A percentile compares a stretch with the other conserved stretches of the same genome.
Conservation (phyloP, 257 asterid genomes). For the Solanum peruvianum region DNA sequence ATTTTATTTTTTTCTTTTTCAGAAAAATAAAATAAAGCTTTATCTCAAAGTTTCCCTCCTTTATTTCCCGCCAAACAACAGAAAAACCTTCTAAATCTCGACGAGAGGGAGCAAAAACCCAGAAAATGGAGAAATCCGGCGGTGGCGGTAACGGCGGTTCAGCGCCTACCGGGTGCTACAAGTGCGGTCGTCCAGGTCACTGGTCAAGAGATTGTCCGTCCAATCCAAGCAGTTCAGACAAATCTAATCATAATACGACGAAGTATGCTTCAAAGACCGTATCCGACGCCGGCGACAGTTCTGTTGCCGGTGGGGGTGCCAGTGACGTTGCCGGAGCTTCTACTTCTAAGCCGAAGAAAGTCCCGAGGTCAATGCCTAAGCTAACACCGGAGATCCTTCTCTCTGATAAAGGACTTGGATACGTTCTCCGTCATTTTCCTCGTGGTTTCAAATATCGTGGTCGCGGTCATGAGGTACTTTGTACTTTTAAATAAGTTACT, state of each 20-base stretch:
- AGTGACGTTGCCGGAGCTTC: conserved; percentile 5
- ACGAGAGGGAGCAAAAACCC: background rate
- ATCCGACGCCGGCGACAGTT: background rate
- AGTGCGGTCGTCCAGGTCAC: conserved; percentile 95
- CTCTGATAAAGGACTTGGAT: conserved; percentile 72
- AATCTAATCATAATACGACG: background rate
- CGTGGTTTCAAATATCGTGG: conserved; percentile 73
- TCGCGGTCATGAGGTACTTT: conserved; percentile 76
- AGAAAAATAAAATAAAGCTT: background rate
- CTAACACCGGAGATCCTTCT: conserved; percentile 77
- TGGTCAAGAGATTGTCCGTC: conserved; percentile 97
- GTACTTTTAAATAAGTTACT: background rate
- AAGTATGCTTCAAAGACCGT: background rate
- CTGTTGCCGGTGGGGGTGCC: background rate
- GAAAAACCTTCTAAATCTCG: background rate
- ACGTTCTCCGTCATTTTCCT: conserved; percentile 80
- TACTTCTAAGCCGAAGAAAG: conserved; percentile 39
- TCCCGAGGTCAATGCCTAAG: conserved; percentile 56
- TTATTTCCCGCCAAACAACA: background rate
- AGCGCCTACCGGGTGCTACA: conserved; percentile 91
- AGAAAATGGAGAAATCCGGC: conserved; percentile 22
- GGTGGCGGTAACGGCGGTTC: conserved; percentile 18
- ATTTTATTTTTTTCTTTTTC: background rate
- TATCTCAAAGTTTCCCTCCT: background rate
- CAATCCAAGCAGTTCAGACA: conserved; percentile 13